A percentile compares a stretch with the other conserved stretches of the same genome.
These are phyloP conservation scores for Acer saccharum DNA, from an alignment of 345 rosid species.

Conservation along the genomic window DNA sequence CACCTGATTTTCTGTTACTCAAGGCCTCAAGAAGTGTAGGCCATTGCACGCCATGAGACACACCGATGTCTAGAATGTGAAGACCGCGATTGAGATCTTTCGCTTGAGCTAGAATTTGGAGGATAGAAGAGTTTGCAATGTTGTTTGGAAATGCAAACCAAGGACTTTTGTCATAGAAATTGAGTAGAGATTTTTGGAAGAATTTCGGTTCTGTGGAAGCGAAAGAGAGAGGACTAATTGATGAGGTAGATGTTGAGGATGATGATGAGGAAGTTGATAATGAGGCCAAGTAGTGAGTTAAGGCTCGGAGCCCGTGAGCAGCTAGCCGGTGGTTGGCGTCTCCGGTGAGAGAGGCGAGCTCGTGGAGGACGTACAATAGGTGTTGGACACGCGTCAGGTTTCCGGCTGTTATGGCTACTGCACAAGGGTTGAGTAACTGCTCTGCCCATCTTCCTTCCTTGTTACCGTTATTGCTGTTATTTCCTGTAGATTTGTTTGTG, in stretches of 20 bases:
- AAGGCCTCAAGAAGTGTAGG: constrained; percentile 85
- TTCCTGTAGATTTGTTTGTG: constrained; percentile 39
- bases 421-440: constrained; percentile 85
- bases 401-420: constrained; percentile 55
- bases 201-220: constrained; percentile 71
- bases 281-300: constrained; percentile 53
- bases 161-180: constrained; percentile 85
- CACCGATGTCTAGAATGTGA: constrained; percentile 88
- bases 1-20: constrained; percentile 57
- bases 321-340: constrained; percentile 88
- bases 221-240: constrained; percentile 43
- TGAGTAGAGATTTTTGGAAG: constrained; percentile 71
- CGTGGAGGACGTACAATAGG: constrained; percentile 72
- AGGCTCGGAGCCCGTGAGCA: constrained; percentile 68
- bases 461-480: constrained; percentile 50
- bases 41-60: constrained; percentile 97
- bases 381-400: constrained; percentile 76
- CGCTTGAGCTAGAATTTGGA: constrained; percentile 68
- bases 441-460: constrained; percentile 95
- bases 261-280: constrained; percentile 23
- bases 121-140: constrained; percentile 80
- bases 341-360: constrained; percentile 80
- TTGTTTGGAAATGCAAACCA: constrained; percentile 90
- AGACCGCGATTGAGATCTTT: constrained; percentile 31
- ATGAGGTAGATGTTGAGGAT: constrained; percentile 27